phyloP scores from a whole-genome alignment of 2,329 filamentous ascomycete species.

The Ascosphaera aggregata region DNA sequence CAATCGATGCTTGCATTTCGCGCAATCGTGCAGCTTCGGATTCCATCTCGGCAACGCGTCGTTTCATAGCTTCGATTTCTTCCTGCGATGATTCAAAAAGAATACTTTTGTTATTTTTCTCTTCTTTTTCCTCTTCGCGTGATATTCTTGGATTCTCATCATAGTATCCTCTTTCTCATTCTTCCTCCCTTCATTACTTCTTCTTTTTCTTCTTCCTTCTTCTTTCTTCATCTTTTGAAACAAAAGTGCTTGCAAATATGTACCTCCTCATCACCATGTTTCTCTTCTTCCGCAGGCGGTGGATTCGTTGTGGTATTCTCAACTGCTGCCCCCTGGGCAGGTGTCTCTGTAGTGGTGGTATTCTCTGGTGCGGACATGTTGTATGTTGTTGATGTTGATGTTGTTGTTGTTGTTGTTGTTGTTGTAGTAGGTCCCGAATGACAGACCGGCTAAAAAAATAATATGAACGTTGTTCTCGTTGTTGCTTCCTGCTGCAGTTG shows the following conservation, averaged over 20 bases:
- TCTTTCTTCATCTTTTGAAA: background rate
- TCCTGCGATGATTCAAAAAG: constrained; percentile 22
- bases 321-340: background rate
- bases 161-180: background rate
- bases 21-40: constrained; percentile 67
- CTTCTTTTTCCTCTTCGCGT: background rate
- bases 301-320: background rate
- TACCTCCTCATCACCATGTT: constrained; percentile 23
- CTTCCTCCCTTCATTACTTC: background rate
- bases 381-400: too few relatives aligned
- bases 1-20: constrained; percentile 68
- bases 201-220: background rate
- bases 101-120: background rate
- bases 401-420: too few relatives aligned
- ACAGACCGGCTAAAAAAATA: too few relatives aligned
- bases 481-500: too few relatives aligned
- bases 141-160: background rate
- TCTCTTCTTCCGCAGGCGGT: constrained; percentile 12
- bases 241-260: constrained; percentile 4
- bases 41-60: constrained; percentile 71
- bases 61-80: constrained; percentile 76
- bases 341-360: background rate
- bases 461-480: too few relatives aligned
- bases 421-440: too few relatives aligned
- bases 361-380: background rate